A percentile compares a stretch with the other conserved stretches of the same genome.
phyloP scores from a whole-genome alignment of 768 basidiomycete genomes.

The Xerocomus spinulosus region DNA sequence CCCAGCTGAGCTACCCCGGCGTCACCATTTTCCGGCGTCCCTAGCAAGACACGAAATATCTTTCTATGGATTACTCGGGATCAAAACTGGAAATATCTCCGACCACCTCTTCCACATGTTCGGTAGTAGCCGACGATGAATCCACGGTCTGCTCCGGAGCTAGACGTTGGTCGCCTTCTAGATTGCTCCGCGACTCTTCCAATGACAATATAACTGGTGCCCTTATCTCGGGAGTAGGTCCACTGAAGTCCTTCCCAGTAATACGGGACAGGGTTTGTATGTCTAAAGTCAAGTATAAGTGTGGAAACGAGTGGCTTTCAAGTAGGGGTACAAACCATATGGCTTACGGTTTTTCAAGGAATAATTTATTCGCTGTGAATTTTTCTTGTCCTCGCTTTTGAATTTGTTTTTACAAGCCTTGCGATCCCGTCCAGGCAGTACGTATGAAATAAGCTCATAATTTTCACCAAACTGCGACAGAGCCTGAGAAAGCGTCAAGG shows the following conservation, averaged over 20 bases:
- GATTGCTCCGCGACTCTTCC: conserved; percentile 18
- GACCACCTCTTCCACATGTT: conserved; percentile 26
- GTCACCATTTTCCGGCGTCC: background rate
- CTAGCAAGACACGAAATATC: background rate
- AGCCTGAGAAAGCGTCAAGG: conserved; percentile 48
- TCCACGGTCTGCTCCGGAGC: conserved; percentile 18
- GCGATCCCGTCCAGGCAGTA: conserved; percentile 79
- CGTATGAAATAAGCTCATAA: conserved; percentile 85
- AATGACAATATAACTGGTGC: conserved; percentile 36
- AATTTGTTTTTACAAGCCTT: conserved; percentile 93
- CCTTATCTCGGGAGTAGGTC: conserved; percentile 68
- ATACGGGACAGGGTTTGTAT: conserved; percentile 69
- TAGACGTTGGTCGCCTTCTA: background rate
- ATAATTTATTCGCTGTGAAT: conserved; percentile 68
- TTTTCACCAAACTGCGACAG: conserved; percentile 87
- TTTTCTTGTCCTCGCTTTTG: conserved; percentile 82
- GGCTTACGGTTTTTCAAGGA: conserved; percentile 73
- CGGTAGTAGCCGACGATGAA: conserved; percentile 34
- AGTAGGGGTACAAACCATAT: conserved; percentile 50
- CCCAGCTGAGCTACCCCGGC: conserved; percentile 72
- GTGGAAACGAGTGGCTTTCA: background rate
- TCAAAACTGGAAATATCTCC: conserved; percentile 28
- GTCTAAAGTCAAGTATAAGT: conserved; percentile 39
- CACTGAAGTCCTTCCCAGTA: conserved; percentile 84
- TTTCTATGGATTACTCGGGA: conserved; percentile 10